Percentiles rank a stretch among this genome's conserved stretches.
phyloP scores from a whole-genome alignment of 192 early-diverging fungal species.

The Phycomyces nitens region DNA sequence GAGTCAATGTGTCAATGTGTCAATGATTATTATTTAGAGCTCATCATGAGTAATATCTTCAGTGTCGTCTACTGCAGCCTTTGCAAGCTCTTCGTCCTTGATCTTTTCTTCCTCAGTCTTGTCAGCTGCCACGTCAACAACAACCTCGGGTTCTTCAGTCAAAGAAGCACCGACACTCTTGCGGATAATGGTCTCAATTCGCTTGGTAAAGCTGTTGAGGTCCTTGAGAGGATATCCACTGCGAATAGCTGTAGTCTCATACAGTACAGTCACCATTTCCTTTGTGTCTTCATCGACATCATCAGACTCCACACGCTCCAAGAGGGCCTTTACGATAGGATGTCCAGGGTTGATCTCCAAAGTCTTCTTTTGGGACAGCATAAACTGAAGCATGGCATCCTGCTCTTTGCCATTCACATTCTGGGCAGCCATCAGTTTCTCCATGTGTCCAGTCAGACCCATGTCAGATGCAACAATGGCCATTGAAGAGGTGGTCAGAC shows the following conservation, averaged over 20 bases:
- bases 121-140: conserved; percentile 33
- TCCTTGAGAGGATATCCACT: conserved; percentile 61
- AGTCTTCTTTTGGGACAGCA: conserved; percentile 57
- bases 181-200: conserved; percentile 53
- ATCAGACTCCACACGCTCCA: conserved; percentile 47
- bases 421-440: conserved; percentile 59
- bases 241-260: conserved; percentile 61
- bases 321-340: conserved; percentile 53
- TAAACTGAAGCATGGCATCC: conserved; percentile 43
- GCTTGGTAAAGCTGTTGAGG: conserved; percentile 46
- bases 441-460: conserved; percentile 67
- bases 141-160: conserved; percentile 40
- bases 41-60: conserved; percentile 36
- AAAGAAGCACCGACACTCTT: conserved; percentile 46
- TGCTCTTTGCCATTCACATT: conserved; percentile 37
- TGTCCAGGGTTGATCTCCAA: conserved; percentile 69
- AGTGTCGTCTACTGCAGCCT: conserved; percentile 11
- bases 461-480: conserved; percentile 63
- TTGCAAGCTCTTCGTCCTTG: conserved; percentile 14
- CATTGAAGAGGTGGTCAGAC: conserved; percentile 72
- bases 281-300: conserved; percentile 42
- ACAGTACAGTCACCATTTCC: conserved; percentile 51
- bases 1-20: background rate
- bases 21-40: conserved; percentile 20
- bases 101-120: conserved; percentile 28